Evolutionary conservation across 768 basidiomycete genomes (phyloP), one percentile per base, ranked within the genome.

Genomic region (Trametes cubensis): DNA sequence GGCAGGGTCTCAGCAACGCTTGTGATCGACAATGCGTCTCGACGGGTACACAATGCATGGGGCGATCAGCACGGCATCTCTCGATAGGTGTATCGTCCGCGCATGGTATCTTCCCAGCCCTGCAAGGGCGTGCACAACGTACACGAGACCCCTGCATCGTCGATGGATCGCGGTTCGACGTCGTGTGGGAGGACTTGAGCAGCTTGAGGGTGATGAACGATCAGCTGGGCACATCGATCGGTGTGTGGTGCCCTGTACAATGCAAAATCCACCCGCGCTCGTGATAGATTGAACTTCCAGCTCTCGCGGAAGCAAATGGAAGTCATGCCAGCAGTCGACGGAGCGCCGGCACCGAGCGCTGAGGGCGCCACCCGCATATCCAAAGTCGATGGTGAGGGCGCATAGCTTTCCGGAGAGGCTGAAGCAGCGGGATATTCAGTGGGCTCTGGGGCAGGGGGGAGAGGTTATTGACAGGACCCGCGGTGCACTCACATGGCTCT

Each of bases 251-350:
- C 34, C 34, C 34, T 34, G 34, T 10, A 34, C 34, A 20, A 40
- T 14, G 23, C 46, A 26, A 17, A 20, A 17, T 14, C 38, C 17
- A 40, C 49, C n/a, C 50, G 49, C 44, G 40, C 48, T 41, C 50
- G 20, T 59, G 58, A 59, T 45, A 59, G 58, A 59, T 59, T 59
- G 58, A 28, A 49, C 58, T 49, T 41, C 58, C 49, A 51, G 58
- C 58, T 42, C 47, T 51, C 49, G 58, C 49, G 57, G 57, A 42
- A 21, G 57, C 41, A 58, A 58, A 59, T 59, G 58, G 58, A 59
- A 59, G 58, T 13, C 48, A 11, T 39, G 51, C 51, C 51, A 53
- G 39, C 34, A 34, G 34, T 34, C 49, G 58, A 59, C 58, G 58
- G 58, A 59, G 58, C 58, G 58, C 58, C 58, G 49, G 49, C 39